These are phyloP conservation scores for Torulaspora globosa DNA, from an alignment of 1,139 yeast genomes.

Conservation along the genomic window DNA sequence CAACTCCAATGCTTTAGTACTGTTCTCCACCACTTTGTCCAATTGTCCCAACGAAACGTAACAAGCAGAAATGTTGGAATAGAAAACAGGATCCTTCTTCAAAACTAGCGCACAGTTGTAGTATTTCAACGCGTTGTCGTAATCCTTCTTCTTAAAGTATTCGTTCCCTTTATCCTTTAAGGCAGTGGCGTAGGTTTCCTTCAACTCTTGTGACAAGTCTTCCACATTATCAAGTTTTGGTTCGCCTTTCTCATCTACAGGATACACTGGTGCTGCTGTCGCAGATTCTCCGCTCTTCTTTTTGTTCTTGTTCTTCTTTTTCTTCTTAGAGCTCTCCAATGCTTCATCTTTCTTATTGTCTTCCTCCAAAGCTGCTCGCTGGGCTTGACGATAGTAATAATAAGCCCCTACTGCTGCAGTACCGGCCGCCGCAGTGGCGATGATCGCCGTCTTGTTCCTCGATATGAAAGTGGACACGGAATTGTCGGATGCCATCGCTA, in stretches of 20 bases:
- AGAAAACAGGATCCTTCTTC: slow-evolving; percentile 79
- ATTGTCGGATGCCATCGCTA: slow-evolving; percentile 16
- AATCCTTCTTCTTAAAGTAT: slow-evolving; percentile 67
- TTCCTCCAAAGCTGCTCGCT: slow-evolving; percentile 19
- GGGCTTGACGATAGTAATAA: slow-evolving; percentile 44
- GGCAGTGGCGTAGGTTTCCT: slow-evolving; percentile 65
- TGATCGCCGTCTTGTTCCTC: slow-evolving; percentile 56
- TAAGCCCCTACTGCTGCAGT: slow-evolving; percentile 60
- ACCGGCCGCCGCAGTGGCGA: slow-evolving; percentile 59
- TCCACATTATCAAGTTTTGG: slow-evolving; percentile 53
- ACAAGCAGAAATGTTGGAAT: slow-evolving; percentile 94
- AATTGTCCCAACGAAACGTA: slow-evolving; percentile 75
- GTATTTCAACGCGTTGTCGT: slow-evolving; percentile 65
- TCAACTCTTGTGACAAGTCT: slow-evolving; percentile 49
- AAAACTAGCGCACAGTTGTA: slow-evolving; percentile 75
- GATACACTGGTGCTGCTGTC: slow-evolving; percentile 36
- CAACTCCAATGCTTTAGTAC: slow-evolving; percentile 76
- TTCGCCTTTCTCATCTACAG: slow-evolving; percentile 50
- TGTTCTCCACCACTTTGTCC: slow-evolving; percentile 81
- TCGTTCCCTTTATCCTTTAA: slow-evolving; percentile 89
- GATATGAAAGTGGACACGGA: slow-evolving; percentile 43
- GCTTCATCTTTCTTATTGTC: slow-evolving; percentile 17
- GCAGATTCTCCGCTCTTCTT: slow-evolving; percentile 42
- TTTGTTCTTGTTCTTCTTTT: slow-evolving; percentile 42
- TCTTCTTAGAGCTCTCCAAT: slow-evolving; percentile 21